Evolutionary conservation across 208 protist species (phyloP).

Genomic region (Strigomonas oncopelti): DNA sequence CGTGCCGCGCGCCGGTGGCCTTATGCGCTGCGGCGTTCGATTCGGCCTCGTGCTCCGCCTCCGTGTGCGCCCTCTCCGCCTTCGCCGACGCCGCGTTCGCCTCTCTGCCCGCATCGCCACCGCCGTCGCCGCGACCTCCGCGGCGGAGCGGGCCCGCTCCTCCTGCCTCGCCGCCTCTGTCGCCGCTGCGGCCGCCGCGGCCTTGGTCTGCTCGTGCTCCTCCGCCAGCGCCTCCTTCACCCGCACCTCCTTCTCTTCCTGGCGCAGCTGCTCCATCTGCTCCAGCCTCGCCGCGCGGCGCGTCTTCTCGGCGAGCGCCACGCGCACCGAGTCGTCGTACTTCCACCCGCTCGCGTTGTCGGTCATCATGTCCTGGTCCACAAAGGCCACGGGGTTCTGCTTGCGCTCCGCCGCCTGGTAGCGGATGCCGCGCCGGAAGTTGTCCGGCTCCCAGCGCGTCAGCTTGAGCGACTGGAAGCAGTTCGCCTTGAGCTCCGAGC

Average conservation of each 20-base stretch:
- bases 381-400: not conserved
- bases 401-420: conserved; percentile 26
- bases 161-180: not conserved
- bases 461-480: conserved; percentile 41
- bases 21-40: not conserved
- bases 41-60: not conserved
- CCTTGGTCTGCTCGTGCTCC: not conserved
- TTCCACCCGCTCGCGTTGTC: conserved; percentile 1
- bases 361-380: not conserved
- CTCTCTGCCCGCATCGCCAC: not conserved
- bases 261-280: not conserved
- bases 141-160: not conserved
- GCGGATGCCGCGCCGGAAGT: conserved; percentile 40
- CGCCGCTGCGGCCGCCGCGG: not conserved
- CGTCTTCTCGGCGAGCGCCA: not conserved
- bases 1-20: no score
- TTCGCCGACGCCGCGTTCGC: not conserved
- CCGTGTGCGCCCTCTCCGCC: not conserved
- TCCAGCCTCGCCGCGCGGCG: no score
- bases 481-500: conserved; percentile 48
- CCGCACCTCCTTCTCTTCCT: not conserved
- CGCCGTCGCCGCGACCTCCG: not conserved
- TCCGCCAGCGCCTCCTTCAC: not conserved
- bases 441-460: conserved; percentile 54
- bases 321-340: not conserved